These are phyloP conservation scores for Cymbidium sinense DNA, from an alignment of 106 monocot genomes.

Conservation along the genomic window DNA sequence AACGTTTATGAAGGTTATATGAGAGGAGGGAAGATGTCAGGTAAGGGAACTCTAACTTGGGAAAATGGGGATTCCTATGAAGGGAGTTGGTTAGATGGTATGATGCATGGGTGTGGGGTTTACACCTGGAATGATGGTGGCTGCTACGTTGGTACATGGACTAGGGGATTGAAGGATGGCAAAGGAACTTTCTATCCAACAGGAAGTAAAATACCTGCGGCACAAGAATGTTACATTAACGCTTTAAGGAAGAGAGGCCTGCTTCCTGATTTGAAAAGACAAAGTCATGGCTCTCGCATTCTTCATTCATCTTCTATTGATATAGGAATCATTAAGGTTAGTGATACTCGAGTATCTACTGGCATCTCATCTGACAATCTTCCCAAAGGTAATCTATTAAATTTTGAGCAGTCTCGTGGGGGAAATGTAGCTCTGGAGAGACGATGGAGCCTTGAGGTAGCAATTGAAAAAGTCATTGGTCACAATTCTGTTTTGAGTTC, in stretches of 20 bases:
- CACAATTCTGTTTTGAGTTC: constrained; percentile 16
- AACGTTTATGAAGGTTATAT: constrained; percentile 78
- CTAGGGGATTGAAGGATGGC: constrained; percentile 92
- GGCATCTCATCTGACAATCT: constrained; percentile 22
- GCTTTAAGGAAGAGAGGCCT: constrained; percentile 74
- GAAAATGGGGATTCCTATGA: constrained; percentile 82
- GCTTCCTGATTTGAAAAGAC: constrained; percentile 71
- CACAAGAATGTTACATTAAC: constrained; percentile 65
- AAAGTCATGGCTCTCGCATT: constrained; percentile 61
- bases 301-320: constrained; percentile 84
- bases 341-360: constrained; percentile 23
- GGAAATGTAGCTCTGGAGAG: constrained; percentile 76
- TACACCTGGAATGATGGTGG: constrained; percentile 87
- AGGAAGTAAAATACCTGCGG: constrained; percentile 65
- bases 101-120: constrained; percentile 94
- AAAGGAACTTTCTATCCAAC: constrained; percentile 86
- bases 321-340: constrained; percentile 64
- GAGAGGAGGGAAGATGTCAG: constrained; percentile 83
- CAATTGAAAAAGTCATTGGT: constrained; percentile 86
- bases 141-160: constrained; percentile 93
- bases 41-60: constrained; percentile 88
- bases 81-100: constrained; percentile 85
- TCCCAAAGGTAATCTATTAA: constrained; percentile 39
- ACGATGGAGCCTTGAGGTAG: constrained; percentile 96
- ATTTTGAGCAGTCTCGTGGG: constrained; percentile 40